phyloP scores from a whole-genome alignment of 345 rosid species.

The Rhizophora mangle region DNA sequence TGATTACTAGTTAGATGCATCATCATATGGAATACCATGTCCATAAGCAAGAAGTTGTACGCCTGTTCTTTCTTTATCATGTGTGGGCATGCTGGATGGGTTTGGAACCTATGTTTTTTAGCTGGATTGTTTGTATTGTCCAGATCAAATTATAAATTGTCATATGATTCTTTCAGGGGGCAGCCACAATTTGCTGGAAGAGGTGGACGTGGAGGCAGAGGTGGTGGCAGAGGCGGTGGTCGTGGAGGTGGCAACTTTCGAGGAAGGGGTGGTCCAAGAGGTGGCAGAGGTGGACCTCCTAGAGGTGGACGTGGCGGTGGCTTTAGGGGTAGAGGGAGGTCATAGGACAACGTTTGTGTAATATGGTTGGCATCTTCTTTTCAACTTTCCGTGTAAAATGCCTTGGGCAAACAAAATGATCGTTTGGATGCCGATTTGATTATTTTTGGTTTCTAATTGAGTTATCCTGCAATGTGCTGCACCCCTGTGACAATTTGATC shows the following conservation, averaged over 20 bases:
- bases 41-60: too few relatives aligned
- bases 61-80: too few relatives aligned
- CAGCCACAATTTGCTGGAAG: slow-evolving; percentile 13
- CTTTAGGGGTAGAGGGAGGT: slow-evolving; percentile 69
- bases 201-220: slow-evolving; percentile 28
- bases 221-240: slow-evolving; percentile 18
- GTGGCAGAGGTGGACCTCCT: slow-evolving; percentile 43
- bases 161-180: slow-evolving; percentile 19
- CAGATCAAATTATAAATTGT: neutral
- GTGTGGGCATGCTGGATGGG: neutral
- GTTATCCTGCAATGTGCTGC: neutral
- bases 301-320: slow-evolving; percentile 49
- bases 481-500: too few relatives aligned
- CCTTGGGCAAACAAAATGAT: slow-evolving; percentile 11
- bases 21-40: too few relatives aligned
- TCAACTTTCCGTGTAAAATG: slow-evolving; percentile 12
- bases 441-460: slow-evolving; percentile 1
- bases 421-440: slow-evolving; percentile 12
- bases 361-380: slow-evolving; percentile 11
- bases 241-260: slow-evolving; percentile 45
- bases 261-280: slow-evolving; percentile 71
- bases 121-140: neutral
- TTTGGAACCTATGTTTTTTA: neutral
- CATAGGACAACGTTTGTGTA: slow-evolving; percentile 29
- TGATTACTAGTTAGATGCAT: too few relatives aligned